phyloP scores from a whole-genome alignment of 225 moss, liverwort and hornwort species.

The Polytrichum formosum region DNA sequence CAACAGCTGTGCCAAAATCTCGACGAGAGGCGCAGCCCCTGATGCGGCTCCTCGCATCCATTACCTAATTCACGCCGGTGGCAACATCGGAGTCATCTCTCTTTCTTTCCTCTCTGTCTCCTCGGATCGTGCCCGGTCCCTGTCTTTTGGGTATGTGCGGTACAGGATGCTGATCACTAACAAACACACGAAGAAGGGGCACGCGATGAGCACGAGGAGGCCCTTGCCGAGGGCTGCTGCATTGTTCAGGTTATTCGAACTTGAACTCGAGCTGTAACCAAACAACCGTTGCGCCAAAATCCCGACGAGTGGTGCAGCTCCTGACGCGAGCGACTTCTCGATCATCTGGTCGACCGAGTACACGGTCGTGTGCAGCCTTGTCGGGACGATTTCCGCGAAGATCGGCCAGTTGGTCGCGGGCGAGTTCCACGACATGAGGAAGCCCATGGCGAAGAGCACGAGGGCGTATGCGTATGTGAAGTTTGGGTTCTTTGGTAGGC shows the following conservation, averaged over 20 bases:
- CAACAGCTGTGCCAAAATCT: constrained; percentile 45
- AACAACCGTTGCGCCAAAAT: constrained; percentile 50
- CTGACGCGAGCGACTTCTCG: constrained; percentile 61
- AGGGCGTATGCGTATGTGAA: constrained; percentile 44
- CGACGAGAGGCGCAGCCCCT: constrained; percentile 55
- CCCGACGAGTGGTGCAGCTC: constrained; percentile 62
- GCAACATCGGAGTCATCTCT: too few species aligned
- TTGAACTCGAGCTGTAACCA: constrained; percentile 32
- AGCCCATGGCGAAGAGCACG: constrained; percentile 48
- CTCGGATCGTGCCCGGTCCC: constrained; percentile 19
- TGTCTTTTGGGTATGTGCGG: constrained; percentile 62
- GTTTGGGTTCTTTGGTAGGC: constrained; percentile 34
- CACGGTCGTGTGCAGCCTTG: constrained; percentile 59
- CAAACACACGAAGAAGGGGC: constrained; percentile 48
- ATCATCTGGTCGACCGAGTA: constrained; percentile 62
- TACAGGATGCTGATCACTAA: constrained; percentile 38
- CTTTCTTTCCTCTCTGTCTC: too few species aligned
- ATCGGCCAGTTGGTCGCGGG: constrained; percentile 69
- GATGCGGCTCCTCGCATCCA: constrained; percentile 16
- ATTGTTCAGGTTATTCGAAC: constrained; percentile 37
- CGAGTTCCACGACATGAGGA: constrained; percentile 64
- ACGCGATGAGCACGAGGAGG: constrained; percentile 42
- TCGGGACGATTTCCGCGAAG: constrained; percentile 67
- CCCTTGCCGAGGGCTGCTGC: constrained; percentile 55
- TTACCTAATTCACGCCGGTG: too few species aligned